A percentile compares a stretch with the other conserved stretches of the same genome.
phyloP scores from a whole-genome alignment of 2,329 filamentous ascomycete genomes.

The Penicillium sp. region DNA sequence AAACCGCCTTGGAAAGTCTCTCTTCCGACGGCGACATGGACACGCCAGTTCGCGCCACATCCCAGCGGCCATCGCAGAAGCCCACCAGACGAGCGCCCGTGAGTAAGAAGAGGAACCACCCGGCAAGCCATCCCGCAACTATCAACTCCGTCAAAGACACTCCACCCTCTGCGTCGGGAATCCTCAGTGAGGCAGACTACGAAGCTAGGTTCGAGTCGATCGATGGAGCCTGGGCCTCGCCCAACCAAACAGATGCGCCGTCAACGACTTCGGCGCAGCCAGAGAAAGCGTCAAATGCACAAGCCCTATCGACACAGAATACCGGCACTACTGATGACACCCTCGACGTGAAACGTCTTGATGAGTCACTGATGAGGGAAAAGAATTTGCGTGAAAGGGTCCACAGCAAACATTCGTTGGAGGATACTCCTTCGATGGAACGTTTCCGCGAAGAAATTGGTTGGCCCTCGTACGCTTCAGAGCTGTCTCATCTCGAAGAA shows the following conservation, averaged over 20 bases:
- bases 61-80: slow-evolving; percentile 16
- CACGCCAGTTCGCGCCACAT: slow-evolving; percentile 20
- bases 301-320: not conserved
- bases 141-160: slow-evolving; percentile 7
- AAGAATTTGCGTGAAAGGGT: slow-evolving; percentile 31
- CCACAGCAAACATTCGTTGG: slow-evolving; percentile 21
- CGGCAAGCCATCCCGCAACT: slow-evolving; percentile 38
- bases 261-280: slow-evolving; percentile 13
- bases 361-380: slow-evolving; percentile 21
- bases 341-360: slow-evolving; percentile 15
- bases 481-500: slow-evolving; percentile 20
- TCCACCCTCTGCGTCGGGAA: slow-evolving; percentile 8
- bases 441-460: slow-evolving; percentile 46
- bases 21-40: slow-evolving; percentile 56
- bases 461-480: slow-evolving; percentile 39
- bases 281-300: slow-evolving; percentile 5
- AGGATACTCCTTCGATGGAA: slow-evolving; percentile 39
- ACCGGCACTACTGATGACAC: not conserved
- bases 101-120: slow-evolving; percentile 17
- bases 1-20: slow-evolving; percentile 61
- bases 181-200: slow-evolving; percentile 18
- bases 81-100: slow-evolving; percentile 12
- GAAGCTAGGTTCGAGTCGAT: slow-evolving; percentile 48
- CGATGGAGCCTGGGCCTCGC: slow-evolving; percentile 52
- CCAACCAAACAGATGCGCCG: slow-evolving; percentile 10